Percentiles rank a stretch among this genome's conserved stretches.
Evolutionary conservation across 805 yeast species (phyloP).

Genomic region (Diddensiella transvaalensis): DNA sequence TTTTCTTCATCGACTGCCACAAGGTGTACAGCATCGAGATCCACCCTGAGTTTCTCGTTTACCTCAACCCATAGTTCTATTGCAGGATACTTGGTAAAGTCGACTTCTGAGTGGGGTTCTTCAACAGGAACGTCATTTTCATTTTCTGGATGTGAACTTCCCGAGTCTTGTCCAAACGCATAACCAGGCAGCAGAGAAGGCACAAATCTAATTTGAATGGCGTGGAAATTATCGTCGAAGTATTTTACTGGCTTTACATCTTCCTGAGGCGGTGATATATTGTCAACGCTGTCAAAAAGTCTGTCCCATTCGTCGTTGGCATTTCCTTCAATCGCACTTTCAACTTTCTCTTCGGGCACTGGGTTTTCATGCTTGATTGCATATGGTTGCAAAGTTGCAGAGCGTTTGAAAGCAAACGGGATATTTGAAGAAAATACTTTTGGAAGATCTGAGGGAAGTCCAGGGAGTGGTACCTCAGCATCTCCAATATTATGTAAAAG

Average conservation of each 20-base stretch:
- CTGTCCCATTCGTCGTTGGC: conserved; percentile 17
- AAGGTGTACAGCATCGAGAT: conserved; percentile 39
- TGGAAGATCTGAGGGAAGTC: conserved; percentile 12
- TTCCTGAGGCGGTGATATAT: background rate
- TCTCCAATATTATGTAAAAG: conserved; percentile 23
- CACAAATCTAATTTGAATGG: background rate
- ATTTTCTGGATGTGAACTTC: too few species aligned
- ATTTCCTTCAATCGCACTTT: background rate
- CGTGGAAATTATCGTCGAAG: conserved; percentile 1
- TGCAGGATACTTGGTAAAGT: conserved; percentile 44
- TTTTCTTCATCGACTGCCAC: conserved; percentile 47
- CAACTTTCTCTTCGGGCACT: background rate
- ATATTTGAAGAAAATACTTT: conserved; percentile 29
- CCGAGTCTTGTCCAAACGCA: background rate
- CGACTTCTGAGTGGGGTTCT: background rate
- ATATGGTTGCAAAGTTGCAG: conserved; percentile 26
- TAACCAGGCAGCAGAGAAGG: background rate
- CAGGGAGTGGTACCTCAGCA: conserved; percentile 13
- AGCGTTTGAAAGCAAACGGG: conserved; percentile 25
- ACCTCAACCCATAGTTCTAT: conserved; percentile 54
- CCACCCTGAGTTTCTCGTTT: conserved; percentile 36
- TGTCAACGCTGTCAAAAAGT: conserved; percentile 7
- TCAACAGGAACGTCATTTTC: background rate
- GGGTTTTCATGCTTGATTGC: conserved; percentile 22
- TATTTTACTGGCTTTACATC: background rate